Percentiles rank a stretch among this genome's conserved stretches.
These are phyloP conservation scores for Alternaria arbusti DNA, from an alignment of 2,329 filamentous ascomycete genomes.

Conservation along the genomic window DNA sequence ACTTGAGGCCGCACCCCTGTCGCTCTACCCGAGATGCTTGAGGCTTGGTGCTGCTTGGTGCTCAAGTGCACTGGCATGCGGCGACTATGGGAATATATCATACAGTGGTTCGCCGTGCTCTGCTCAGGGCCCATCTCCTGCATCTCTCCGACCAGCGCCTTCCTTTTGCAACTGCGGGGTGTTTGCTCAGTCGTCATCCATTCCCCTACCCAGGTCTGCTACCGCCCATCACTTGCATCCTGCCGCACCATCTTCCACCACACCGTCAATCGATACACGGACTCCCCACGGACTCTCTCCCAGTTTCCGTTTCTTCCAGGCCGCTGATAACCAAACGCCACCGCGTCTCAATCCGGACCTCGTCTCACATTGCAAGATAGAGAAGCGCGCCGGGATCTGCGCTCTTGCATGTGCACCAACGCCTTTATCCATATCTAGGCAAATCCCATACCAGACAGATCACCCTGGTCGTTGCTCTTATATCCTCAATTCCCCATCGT, in stretches of 20 bases:
- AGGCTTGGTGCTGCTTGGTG: not conserved
- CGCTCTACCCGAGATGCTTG: conserved; percentile 16
- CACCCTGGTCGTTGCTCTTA: conserved; percentile 13
- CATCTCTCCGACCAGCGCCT: not conserved
- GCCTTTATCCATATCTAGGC: conserved; percentile 36
- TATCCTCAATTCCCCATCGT: conserved; percentile 16
- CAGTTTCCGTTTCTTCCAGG: not conserved
- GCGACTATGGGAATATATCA: conserved; percentile 14
- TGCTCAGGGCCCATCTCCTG: conserved; percentile 1
- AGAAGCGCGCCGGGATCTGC: conserved; percentile 18
- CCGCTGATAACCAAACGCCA: conserved; percentile 11
- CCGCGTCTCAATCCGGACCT: conserved; percentile 6
- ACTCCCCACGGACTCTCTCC: conserved; percentile 1
- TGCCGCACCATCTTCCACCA: conserved; percentile 3
- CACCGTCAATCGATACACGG: conserved; percentile 1
- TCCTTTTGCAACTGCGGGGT: not conserved
- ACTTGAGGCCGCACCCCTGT: conserved; percentile 13
- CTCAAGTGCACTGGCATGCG: conserved; percentile 2
- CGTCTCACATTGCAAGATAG: conserved; percentile 19
- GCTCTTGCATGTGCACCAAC: conserved; percentile 28
- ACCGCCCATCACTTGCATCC: not conserved
- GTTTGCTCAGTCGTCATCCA: not conserved
- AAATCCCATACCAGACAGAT: conserved; percentile 32
- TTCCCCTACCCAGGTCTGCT: not conserved
- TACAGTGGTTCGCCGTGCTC: conserved; percentile 3